Conservation (phyloP, 2,329 filamentous ascomycete species). For the Monilinia aucupariae region DNA sequence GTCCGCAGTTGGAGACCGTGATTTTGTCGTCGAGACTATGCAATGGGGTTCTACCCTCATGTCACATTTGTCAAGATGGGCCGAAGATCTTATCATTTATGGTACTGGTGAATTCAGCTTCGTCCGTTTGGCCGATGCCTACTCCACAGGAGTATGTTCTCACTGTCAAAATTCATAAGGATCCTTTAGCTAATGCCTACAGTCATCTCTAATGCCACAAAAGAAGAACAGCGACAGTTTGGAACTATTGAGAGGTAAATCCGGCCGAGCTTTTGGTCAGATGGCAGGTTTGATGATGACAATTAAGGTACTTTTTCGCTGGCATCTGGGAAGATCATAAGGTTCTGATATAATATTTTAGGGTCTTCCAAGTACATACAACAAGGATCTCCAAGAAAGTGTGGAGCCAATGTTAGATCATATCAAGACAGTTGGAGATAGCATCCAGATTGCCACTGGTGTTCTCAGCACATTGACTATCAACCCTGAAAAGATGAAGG, state of each 20-base stretch:
- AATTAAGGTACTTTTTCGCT: constrained; percentile 37
- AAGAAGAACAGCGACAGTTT: constrained; percentile 79
- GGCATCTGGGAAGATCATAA: not conserved
- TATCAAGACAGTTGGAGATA: constrained; percentile 75
- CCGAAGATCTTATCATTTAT: constrained; percentile 84
- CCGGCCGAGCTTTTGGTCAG: constrained; percentile 70
- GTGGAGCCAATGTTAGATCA: constrained; percentile 81
- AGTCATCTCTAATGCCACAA: constrained; percentile 40
- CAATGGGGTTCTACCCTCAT: constrained; percentile 75
- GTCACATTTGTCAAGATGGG: constrained; percentile 70
- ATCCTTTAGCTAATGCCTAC: constrained; percentile 11
- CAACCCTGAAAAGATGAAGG: constrained; percentile 69
- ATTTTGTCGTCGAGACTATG: constrained; percentile 77
- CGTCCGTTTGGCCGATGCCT: constrained; percentile 70
- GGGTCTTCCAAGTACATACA: constrained; percentile 52
- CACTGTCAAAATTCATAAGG: not conserved
- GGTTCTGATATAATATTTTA: constrained; percentile 34
- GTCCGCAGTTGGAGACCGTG: constrained; percentile 56
- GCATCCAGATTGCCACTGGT: constrained; percentile 75
- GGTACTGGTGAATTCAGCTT: constrained; percentile 65
- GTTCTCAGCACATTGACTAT: constrained; percentile 69
- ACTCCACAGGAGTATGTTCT: constrained; percentile 55
- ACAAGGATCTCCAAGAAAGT: constrained; percentile 58
- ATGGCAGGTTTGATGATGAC: constrained; percentile 73
- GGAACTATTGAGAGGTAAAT: constrained; percentile 70